Base-by-base conservation (phyloP, 176 grass and related monocot species). In the Rhipidocladum racemiflorum region DNA sequence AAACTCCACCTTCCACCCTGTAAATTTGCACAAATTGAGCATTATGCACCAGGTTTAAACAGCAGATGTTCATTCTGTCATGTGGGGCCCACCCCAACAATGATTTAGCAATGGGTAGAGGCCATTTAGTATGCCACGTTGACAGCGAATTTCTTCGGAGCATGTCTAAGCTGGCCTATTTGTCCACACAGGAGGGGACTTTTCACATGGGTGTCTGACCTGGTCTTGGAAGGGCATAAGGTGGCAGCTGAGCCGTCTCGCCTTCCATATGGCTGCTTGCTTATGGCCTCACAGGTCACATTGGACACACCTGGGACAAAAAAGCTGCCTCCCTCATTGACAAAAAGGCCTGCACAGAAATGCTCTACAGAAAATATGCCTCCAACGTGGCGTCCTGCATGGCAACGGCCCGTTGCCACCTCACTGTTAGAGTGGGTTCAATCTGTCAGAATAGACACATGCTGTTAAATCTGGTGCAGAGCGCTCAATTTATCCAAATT, bases 391-490 rank as follows among this genome's bases (percentile, higher is more conserved):
- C 12, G 1, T 76, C 74, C 23, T 76, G 36, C 38, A 46, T 80
- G 30, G 9, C 46, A 68, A 54, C 5, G 23, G 14, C 1, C 63
- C 2, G 40, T 54, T 67, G 46, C 45, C 32, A 68, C 64, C 46
- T 54, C 48, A 46, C 61, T 79, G 43, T 64, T 15, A 23, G 35
- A 59, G n/a, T 43, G 36, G 4, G 34, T 27, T 23, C 39, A 76
- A 42, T 15, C n/a, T 76, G 23, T 76, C 2, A 61, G n/a, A 43
- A 54, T 14, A 66, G 61, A 36, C n/a, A 67, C 24, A 14, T 38
- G 21, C 46, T 80, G 23, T 67, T 46, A 79, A 79, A 79, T 61
- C 28, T 64, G 77, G 46, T 40, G 77, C n/a, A 68, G 38, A 28
- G 62, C 9, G 7, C 28, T 66, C 61, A 38, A 9, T 51, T 35